These are phyloP conservation scores for Cnidoscolus chayamansa DNA, from an alignment of 441 rosid genomes.

Conservation along the genomic window DNA sequence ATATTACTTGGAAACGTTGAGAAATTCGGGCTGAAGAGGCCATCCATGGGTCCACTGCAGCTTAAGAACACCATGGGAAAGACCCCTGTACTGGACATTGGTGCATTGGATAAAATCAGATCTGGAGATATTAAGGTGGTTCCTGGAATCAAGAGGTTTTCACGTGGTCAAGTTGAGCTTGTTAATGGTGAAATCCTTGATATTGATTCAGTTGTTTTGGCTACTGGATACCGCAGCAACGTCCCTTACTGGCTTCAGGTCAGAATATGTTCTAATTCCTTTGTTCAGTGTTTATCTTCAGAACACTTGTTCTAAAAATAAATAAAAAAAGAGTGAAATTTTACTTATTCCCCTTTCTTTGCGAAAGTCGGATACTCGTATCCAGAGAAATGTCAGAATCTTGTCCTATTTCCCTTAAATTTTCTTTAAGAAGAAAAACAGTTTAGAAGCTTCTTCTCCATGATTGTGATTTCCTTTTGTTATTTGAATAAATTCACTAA, in stretches of 20 bases:
- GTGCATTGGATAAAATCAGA: constrained; percentile 61
- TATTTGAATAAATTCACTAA: constrained; percentile 4
- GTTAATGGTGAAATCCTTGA: constrained; percentile 52
- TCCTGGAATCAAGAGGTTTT: constrained; percentile 61
- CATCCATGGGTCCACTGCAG: constrained; percentile 63
- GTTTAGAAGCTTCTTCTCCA: background rate
- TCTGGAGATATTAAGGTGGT: constrained; percentile 59
- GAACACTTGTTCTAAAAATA: too few species aligned
- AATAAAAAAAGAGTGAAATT: too few species aligned
- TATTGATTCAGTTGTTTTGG: constrained; percentile 40
- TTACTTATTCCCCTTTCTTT: too few species aligned
- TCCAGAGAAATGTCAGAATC: constrained; percentile 10
- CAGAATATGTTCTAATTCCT: constrained; percentile 21
- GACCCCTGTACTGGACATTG: constrained; percentile 80
- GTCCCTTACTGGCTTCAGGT: constrained; percentile 76
- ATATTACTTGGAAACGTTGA: constrained; percentile 48
- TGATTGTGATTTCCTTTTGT: background rate
- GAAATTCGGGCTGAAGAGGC: constrained; percentile 60
- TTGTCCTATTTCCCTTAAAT: background rate
- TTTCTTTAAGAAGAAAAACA: background rate
- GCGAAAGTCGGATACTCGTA: background rate
- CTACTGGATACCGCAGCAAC: constrained; percentile 77
- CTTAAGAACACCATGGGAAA: constrained; percentile 60
- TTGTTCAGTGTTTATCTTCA: constrained; percentile 1
- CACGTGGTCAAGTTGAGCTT: constrained; percentile 49